Evolutionary conservation across 331 rosid genomes (phyloP).

Genomic region (Acacia pycnantha): DNA sequence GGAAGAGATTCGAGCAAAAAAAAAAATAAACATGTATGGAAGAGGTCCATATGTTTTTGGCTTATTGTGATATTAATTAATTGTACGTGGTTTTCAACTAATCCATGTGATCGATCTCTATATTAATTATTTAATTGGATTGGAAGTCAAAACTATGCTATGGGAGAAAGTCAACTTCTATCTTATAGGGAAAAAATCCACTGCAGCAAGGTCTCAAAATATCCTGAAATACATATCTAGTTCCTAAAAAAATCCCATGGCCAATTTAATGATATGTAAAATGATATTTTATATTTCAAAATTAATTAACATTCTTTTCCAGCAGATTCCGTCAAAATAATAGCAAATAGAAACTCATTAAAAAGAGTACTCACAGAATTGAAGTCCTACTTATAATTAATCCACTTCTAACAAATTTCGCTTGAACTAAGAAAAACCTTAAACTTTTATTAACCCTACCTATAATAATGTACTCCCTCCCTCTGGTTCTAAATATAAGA

Average conservation of each 20-base stretch:
- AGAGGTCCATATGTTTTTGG: slow-evolving; percentile 32
- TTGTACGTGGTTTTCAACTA: not conserved
- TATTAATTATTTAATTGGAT: not conserved
- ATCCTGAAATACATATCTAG: no score
- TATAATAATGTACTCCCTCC: no score
- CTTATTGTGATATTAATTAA: not conserved
- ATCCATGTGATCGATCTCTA: slow-evolving; percentile 34
- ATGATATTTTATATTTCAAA: not conserved
- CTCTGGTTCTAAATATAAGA: no score
- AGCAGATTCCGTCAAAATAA: no score
- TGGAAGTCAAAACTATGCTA: slow-evolving; percentile 11
- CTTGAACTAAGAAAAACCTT: no score
- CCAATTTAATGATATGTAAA: not conserved
- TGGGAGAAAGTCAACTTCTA: slow-evolving; percentile 18
- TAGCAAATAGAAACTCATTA: no score
- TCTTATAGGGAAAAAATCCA: not conserved
- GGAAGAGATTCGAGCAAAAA: no score
- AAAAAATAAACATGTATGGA: not conserved
- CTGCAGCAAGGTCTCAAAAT: not conserved
- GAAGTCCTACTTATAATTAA: no score
- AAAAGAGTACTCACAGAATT: no score
- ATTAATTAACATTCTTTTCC: no score
- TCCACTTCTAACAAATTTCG: no score
- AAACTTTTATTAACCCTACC: no score
- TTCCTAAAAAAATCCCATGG: not conserved